These are phyloP conservation scores for Saccharomyces pastorianus DNA, from an alignment of 1,139 yeast genomes.

Conservation along the genomic window DNA sequence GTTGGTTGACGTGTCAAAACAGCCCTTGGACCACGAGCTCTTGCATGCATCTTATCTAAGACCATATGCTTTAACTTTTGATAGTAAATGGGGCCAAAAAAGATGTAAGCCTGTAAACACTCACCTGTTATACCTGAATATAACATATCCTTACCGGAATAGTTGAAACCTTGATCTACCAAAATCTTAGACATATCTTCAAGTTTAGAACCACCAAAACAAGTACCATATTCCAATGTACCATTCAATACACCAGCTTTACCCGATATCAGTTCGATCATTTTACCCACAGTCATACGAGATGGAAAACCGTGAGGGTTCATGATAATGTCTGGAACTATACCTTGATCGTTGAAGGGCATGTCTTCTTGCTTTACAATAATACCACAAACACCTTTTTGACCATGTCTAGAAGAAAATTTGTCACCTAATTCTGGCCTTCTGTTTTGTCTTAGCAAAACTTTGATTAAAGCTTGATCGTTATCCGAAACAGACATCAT, in stretches of 20 bases:
- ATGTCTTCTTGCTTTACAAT: conserved; percentile 93
- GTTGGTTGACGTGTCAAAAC: conserved; percentile 97
- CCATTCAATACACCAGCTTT: conserved; percentile 97
- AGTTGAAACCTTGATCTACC: conserved; percentile 85
- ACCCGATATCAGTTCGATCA: conserved; percentile 93
- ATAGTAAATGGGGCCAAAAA: conserved; percentile 96
- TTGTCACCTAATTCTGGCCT: conserved; percentile 97
- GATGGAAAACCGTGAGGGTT: conserved; percentile 99
- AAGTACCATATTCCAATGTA: conserved; percentile 87
- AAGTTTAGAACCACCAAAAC: conserved; percentile 93
- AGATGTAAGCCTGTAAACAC: conserved; percentile 91
- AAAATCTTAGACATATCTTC: conserved; percentile 93
- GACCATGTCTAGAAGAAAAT: conserved; percentile 95
- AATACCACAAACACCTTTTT: conserved; percentile 97
- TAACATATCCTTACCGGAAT: conserved; percentile 95
- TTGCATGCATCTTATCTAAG: conserved; percentile 96
- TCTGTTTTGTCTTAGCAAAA: conserved; percentile 86
- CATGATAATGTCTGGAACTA: conserved; percentile 92
- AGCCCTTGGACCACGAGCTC: conserved; percentile 98
- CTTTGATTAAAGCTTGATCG: conserved; percentile 91
- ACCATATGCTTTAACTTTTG: conserved; percentile 99
- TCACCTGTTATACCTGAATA: conserved; percentile 99
- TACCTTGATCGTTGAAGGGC: conserved; percentile 89
- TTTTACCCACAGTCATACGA: conserved; percentile 98
- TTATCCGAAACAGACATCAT: conserved; percentile 95